Percentiles rank a stretch among this genome's conserved stretches.
phyloP scores from a whole-genome alignment of 2,329 filamentous ascomycete genomes.

The Lecanoromycetidae sp. region DNA sequence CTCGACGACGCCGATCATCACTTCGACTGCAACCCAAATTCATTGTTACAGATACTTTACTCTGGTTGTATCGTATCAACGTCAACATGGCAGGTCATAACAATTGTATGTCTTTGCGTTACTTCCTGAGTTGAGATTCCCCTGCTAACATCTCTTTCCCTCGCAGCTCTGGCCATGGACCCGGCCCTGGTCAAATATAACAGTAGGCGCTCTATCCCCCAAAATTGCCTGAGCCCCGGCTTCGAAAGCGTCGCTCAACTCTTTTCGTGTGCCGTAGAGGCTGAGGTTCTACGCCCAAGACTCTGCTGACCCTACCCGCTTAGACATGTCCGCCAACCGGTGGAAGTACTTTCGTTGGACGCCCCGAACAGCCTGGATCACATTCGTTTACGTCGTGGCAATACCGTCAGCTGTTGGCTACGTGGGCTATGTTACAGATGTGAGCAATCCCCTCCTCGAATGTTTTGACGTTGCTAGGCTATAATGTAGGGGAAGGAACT shows the following conservation, averaged over 20 bases:
- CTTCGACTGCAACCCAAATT: no score
- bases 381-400: slow-evolving; percentile 61
- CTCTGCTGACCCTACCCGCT: background rate
- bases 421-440: slow-evolving; percentile 69
- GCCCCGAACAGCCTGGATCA: slow-evolving; percentile 64
- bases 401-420: slow-evolving; percentile 61
- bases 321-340: slow-evolving; percentile 73
- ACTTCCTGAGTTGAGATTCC: no score
- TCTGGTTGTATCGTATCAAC: no score
- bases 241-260: no score
- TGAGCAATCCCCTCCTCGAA: slow-evolving; percentile 40
- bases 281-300: background rate
- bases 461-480: background rate
- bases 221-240: background rate
- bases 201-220: slow-evolving; percentile 9
- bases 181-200: slow-evolving; percentile 45
- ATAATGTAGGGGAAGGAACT: background rate
- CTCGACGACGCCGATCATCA: no score
- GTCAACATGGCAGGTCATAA: slow-evolving; percentile 40
- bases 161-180: slow-evolving; percentile 38
- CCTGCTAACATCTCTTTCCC: background rate
- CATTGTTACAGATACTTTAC: no score
- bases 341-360: slow-evolving; percentile 97
- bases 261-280: background rate
- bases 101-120: no score